Conservation (phyloP, 192 early-diverging fungal species). For the Gaertneriomyces sp. region DNA sequence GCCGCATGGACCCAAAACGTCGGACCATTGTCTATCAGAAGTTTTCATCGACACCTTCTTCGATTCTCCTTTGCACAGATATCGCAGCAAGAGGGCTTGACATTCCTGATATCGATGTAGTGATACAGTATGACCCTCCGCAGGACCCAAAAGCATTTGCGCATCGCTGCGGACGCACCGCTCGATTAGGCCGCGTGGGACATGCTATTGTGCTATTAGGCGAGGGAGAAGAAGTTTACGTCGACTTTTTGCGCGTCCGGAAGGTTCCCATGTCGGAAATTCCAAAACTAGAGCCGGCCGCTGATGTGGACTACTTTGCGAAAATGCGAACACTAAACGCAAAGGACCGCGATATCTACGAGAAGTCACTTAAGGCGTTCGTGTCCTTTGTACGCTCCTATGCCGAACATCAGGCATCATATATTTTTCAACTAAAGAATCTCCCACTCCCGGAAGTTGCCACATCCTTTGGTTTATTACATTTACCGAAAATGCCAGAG, state of each 20-base stretch:
- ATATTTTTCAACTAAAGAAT: slow-evolving; percentile 85
- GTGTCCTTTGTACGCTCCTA: slow-evolving; percentile 89
- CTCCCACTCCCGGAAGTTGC: slow-evolving; percentile 77
- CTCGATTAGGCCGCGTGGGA: slow-evolving; percentile 79
- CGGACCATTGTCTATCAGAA: slow-evolving; percentile 75
- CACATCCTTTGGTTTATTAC: slow-evolving; percentile 72
- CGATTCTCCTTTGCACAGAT: slow-evolving; percentile 90
- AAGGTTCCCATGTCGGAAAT: slow-evolving; percentile 72
- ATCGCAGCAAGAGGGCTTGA: slow-evolving; percentile 94
- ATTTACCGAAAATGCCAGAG: slow-evolving; percentile 94
- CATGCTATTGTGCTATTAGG: slow-evolving; percentile 82
- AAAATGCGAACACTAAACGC: slow-evolving; percentile 38
- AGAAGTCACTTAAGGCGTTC: slow-evolving; percentile 55
- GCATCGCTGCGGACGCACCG: slow-evolving; percentile 93
- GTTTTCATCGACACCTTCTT: slow-evolving; percentile 64
- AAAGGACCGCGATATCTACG: slow-evolving; percentile 75
- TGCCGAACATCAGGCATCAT: slow-evolving; percentile 87
- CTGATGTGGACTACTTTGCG: not conserved
- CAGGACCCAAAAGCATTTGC: slow-evolving; percentile 94
- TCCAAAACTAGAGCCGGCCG: slow-evolving; percentile 2
- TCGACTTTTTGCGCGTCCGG: slow-evolving; percentile 68
- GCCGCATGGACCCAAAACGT: slow-evolving; percentile 87
- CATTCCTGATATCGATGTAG: slow-evolving; percentile 91
- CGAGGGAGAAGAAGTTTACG: slow-evolving; percentile 81
- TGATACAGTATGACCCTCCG: slow-evolving; percentile 92